Evolutionary conservation across 1,139 yeast genomes (phyloP), one percentile per base, ranked within the genome.

Genomic region (Diutina neorugosa): DNA sequence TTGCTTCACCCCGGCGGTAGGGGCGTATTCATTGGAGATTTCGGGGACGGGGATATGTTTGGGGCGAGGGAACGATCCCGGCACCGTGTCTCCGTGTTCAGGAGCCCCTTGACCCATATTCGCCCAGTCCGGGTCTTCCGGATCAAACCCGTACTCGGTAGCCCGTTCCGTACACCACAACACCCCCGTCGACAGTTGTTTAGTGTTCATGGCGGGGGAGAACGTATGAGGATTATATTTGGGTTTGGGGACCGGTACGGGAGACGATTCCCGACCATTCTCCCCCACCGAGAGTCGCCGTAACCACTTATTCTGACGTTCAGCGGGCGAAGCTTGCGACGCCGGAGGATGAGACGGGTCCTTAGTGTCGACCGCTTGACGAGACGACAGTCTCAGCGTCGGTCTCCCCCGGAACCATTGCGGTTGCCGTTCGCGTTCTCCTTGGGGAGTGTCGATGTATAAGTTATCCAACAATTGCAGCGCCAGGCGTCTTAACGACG

Each of bases 41-140:
- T 76, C 78, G 11, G 81, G 72, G n/a, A 81, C 70, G 0, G 78
- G 77, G 44, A 82, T 69, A 19, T 71, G 63, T 2, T 70, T 70
- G 1, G 87, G 87, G 64, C 84, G 70, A 53, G 74, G 71, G 63
- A 80, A 80, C 23, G 85, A 80, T 2, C 86, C 86, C 1, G 82
- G 81, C 54, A 82, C 68, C 3, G 76, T 72, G 53, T 79, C 82
- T 21, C 86, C 86, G 53, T 81, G 84, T 62, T 82, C 86, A 2
- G 87, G 86, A 54, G 84, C 84, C 52, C 87, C 87, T 62, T 82
- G 87, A 43, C 87, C 87, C 63, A 82, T 69, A 63, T 82, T 82
- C 51, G 84, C 80, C 86, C 86, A 82, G 37, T 70, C 69, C 53
- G 69, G 72, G 56, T 77, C 81, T 54, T 71, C 71, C 7, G 70